Percentiles rank a stretch among this genome's conserved stretches.
Evolutionary conservation across 1,284 basidiomycete species (phyloP).

Genomic region (Pseudozyma sp.): DNA sequence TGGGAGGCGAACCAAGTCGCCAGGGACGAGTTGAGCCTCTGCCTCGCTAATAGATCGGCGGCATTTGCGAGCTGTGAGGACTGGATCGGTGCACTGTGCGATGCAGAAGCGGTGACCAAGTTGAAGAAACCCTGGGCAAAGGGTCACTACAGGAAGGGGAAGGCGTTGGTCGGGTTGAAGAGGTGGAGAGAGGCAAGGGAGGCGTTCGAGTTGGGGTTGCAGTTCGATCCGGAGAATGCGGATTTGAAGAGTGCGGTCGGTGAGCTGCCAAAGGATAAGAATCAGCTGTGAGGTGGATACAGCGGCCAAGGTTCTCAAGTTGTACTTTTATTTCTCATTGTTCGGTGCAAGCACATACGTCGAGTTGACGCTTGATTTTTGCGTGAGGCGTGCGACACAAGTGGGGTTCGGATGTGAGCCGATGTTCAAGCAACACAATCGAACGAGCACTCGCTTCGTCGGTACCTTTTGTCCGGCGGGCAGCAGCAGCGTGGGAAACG

Average conservation of each 20-base stretch:
- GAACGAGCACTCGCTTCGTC: no score
- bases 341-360: not conserved
- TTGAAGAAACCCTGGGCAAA: conserved; percentile 91
- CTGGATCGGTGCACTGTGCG: conserved; percentile 83
- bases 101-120: conserved; percentile 88
- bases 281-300: conserved; percentile 18
- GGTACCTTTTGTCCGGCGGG: no score
- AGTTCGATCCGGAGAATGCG: conserved; percentile 85
- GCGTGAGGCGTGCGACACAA: no score
- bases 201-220: conserved; percentile 82
- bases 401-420: no score
- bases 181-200: conserved; percentile 82
- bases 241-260: conserved; percentile 31
- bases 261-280: conserved; percentile 35
- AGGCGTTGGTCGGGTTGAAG: conserved; percentile 83
- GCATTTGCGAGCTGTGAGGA: conserved; percentile 83
- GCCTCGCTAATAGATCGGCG: conserved; percentile 90
- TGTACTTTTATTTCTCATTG: not conserved
- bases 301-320: not conserved
- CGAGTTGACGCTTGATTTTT: no score
- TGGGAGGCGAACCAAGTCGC: conserved; percentile 87
- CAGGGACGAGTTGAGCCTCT: conserved; percentile 87
- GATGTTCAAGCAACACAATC: no score
- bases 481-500: no score
- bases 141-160: conserved; percentile 92